Evolutionary conservation across 1,284 basidiomycete species (phyloP).

Genomic region (Rhodotorula sp.): DNA sequence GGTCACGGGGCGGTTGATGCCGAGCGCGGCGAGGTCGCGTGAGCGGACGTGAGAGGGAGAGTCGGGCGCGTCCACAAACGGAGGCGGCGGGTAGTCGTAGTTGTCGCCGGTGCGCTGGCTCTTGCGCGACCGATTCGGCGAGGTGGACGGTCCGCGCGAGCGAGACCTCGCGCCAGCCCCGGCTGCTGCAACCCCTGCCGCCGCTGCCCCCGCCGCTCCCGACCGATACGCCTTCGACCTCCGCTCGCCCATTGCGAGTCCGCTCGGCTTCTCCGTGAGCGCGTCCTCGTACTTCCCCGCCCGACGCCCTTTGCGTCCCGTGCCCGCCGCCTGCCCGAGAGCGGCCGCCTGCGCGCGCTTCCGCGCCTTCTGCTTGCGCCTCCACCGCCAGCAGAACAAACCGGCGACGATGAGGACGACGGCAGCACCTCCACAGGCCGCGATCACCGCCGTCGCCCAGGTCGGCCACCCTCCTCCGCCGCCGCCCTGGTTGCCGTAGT

Average conservation of each 20-base stretch:
- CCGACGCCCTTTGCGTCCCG: background rate
- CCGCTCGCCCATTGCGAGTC: too few relatives aligned
- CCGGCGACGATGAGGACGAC: conserved; percentile 17
- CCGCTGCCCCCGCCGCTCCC: background rate
- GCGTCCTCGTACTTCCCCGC: background rate
- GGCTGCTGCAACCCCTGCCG: background rate
- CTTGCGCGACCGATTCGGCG: background rate
- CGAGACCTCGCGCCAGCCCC: background rate
- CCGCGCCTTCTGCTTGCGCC: conserved; percentile 13
- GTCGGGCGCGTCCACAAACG: background rate
- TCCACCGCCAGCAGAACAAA: conserved; percentile 15
- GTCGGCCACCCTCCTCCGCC: conserved; percentile 23
- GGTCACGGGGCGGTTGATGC: background rate
- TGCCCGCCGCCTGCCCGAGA: background rate
- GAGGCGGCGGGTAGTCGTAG: background rate
- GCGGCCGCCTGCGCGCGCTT: background rate
- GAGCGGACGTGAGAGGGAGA: conserved; percentile 3
- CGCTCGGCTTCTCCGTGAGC: conserved; percentile 1
- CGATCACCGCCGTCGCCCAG: conserved; percentile 36
- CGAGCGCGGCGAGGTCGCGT: conserved; percentile 10
- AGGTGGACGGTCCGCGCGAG: background rate
- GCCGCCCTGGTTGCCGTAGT: conserved; percentile 1
- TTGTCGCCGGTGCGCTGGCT: background rate
- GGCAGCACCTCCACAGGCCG: conserved; percentile 16
- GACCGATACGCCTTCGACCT: background rate